phyloP scores from a whole-genome alignment of 768 basidiomycete genomes.

The button mushroom (Agaricus bisporus) region DNA sequence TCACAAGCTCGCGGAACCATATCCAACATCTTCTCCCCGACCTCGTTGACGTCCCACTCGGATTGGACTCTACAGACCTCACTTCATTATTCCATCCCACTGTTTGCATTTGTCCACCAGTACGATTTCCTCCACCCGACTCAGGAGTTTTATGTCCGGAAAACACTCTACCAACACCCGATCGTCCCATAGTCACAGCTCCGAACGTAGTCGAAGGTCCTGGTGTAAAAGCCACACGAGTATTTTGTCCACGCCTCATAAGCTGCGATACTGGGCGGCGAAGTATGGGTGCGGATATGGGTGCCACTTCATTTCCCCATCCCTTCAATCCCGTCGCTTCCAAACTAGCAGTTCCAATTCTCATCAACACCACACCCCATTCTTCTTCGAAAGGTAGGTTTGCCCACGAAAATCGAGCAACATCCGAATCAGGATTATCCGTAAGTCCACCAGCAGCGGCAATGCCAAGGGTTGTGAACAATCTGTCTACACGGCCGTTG shows the following conservation, averaged over 20 bases:
- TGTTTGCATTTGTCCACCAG: neutral
- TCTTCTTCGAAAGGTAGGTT: slow-evolving; percentile 61
- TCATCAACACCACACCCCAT: slow-evolving; percentile 63
- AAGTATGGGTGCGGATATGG: slow-evolving; percentile 28
- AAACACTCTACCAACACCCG: slow-evolving; percentile 23
- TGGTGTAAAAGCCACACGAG: slow-evolving; percentile 1
- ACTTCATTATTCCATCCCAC: slow-evolving; percentile 10
- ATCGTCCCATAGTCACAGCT: slow-evolving; percentile 24
- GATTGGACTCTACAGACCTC: slow-evolving; percentile 4
- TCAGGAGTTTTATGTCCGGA: slow-evolving; percentile 12
- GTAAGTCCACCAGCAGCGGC: slow-evolving; percentile 10
- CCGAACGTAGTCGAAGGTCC: slow-evolving; percentile 20
- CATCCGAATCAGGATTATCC: slow-evolving; percentile 8
- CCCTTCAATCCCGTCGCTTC: slow-evolving; percentile 71
- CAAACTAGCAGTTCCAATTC: slow-evolving; percentile 68
- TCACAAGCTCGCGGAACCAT: slow-evolving; percentile 5
- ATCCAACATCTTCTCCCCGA: slow-evolving; percentile 25
- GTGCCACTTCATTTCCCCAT: slow-evolving; percentile 67
- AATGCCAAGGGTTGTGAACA: slow-evolving; percentile 50
- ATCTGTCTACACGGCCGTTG: slow-evolving; percentile 50
- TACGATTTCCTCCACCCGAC: neutral
- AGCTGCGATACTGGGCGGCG: slow-evolving; percentile 4
- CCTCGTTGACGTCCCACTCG: slow-evolving; percentile 20
- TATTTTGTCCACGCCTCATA: slow-evolving; percentile 5
- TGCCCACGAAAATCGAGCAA: slow-evolving; percentile 17